Percentiles rank a stretch among this genome's conserved stretches.
These are phyloP conservation scores for Ceratobasidium theobromae DNA, from an alignment of 1,284 basidiomycete species.

Conservation along the genomic window DNA sequence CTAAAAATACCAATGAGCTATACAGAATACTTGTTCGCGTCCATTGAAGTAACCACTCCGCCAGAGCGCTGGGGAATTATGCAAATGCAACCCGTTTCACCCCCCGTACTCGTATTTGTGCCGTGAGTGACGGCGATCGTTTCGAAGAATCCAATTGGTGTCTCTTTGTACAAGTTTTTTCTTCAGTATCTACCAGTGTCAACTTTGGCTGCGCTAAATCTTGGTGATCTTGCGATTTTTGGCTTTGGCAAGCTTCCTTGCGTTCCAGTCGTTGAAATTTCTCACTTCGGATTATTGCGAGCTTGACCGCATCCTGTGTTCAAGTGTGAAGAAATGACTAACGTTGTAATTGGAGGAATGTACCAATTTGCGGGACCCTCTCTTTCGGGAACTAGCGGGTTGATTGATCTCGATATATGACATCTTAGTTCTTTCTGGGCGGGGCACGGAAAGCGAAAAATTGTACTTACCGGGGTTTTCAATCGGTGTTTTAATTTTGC, in stretches of 20 bases:
- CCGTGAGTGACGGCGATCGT: not conserved
- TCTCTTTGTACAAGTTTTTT: not conserved
- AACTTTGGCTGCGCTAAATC: not conserved
- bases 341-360: too few species aligned
- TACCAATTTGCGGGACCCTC: slow-evolving; percentile 24
- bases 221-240: not conserved
- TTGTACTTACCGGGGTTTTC: not conserved
- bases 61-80: not conserved
- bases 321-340: too few species aligned
- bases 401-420: not conserved
- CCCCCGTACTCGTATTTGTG: not conserved
- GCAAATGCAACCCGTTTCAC: slow-evolving; percentile 20
- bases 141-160: not conserved
- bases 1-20: too few species aligned
- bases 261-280: not conserved
- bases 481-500: not conserved
- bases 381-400: not conserved
- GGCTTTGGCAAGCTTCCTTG: not conserved
- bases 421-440: not conserved
- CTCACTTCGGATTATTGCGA: slow-evolving; percentile 18
- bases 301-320: slow-evolving; percentile 16
- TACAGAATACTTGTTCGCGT: not conserved
- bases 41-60: not conserved
- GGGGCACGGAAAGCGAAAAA: not conserved
- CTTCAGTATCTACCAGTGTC: not conserved